Evolutionary conservation across 257 asterid species (phyloP).

Genomic region (Petunia secreta): DNA sequence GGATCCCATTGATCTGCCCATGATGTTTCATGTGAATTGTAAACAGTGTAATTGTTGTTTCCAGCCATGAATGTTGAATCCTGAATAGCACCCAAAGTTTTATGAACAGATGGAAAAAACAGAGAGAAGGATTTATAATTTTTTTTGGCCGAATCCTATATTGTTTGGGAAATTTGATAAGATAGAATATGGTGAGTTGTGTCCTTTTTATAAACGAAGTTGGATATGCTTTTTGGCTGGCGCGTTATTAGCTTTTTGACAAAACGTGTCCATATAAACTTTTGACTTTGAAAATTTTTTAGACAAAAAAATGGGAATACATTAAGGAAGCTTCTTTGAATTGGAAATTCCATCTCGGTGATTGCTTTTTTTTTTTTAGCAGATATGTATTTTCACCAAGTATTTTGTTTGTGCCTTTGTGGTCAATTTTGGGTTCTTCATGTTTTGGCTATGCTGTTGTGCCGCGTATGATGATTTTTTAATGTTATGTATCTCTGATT

Average conservation of each 20-base stretch:
- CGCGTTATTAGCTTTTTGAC: neutral
- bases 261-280: neutral
- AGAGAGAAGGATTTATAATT: neutral
- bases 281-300: neutral
- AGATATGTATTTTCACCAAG: neutral
- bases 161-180: neutral
- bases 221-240: neutral
- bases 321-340: conserved; percentile 9
- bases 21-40: conserved; percentile 62
- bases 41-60: conserved; percentile 20
- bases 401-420: neutral
- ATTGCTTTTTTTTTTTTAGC: neutral
- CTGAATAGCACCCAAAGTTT: neutral
- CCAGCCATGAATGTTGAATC: neutral
- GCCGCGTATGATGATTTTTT: neutral
- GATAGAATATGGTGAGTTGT: neutral
- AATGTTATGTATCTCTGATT: too few species aligned
- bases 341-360: neutral
- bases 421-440: conserved; percentile 17
- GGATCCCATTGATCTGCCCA: conserved; percentile 81
- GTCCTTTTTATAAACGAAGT: neutral
- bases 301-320: neutral
- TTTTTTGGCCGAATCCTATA: neutral
- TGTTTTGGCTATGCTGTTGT: neutral
- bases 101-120: neutral